Evolutionary conservation across 2,329 filamentous ascomycete species (phyloP), one percentile per base, ranked within the genome.

Genomic region (Cercospora sesami): DNA sequence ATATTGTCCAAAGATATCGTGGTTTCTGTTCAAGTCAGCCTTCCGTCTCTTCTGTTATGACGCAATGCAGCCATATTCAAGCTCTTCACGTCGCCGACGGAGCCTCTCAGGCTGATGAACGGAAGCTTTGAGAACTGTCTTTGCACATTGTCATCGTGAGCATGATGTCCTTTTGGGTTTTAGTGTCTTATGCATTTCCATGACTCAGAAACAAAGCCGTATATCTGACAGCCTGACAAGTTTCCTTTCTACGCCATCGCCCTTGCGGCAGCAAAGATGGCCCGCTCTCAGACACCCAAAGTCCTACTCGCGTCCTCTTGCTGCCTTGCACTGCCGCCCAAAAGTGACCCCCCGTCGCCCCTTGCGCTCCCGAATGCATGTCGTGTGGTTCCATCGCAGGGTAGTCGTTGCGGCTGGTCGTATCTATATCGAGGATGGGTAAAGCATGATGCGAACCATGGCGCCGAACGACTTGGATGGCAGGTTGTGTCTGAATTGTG

Each of bases 401-500:
- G 39, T 36, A 23, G 18, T 60, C 39, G 21, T 73, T 66, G 63
- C 63, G 60, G 60, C 30, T 60, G 57, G 36, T 63, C 67, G 67
- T 68, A 51, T 66, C 63, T 75, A 80, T 79, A 80, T 79, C 77
- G 78, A 75, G 71, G 76, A 78, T 63, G 78, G 78, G 77, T 80
- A 80, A 61, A 80, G 77, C 78, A 80, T 80, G 70, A 80, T 75
- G 71, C 78, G 75, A 68, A 79, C 75, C 74, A 77, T 76, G 63
- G 75, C 93, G 85, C 94, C 93, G 87, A 98, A 97, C 81, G 92
- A 93, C 87, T 94, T 94, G 79, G 95, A 89, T 81, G 95, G 95
- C 77, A 99, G 93, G 84, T 97, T 97, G 86, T 89, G 88, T 83
- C 91, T 86, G 90, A 99, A 99, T 86, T 96, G 94, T 84, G 94